phyloP scores from a whole-genome alignment of 345 rosid species.

The Abelmoschus esculentus region DNA sequence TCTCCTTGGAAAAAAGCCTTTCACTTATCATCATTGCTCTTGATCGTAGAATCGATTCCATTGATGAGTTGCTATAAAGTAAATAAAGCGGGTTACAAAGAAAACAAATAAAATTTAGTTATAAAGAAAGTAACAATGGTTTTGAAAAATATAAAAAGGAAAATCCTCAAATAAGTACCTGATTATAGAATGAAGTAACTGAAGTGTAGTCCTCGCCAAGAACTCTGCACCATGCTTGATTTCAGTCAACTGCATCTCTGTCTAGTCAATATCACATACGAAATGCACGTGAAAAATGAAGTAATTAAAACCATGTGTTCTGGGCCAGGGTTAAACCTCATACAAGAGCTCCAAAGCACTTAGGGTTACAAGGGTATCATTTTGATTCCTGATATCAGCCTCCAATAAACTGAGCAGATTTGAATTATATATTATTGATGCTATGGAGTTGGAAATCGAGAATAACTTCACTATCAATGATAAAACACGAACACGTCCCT shows the following conservation, averaged over 20 bases:
- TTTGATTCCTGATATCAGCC: conserved; percentile 52
- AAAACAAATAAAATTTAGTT: not conserved
- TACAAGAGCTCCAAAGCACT: conserved; percentile 74
- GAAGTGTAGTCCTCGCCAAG: conserved; percentile 61
- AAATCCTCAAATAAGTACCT: conserved; percentile 35
- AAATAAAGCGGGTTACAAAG: not conserved
- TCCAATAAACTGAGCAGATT: conserved; percentile 68
- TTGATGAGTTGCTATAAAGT: conserved; percentile 40
- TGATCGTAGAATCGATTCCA: conserved; percentile 49
- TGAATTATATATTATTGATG: conserved; percentile 50
- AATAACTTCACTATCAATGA: conserved; percentile 87
- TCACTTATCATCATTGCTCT: conserved; percentile 83
- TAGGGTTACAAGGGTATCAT: conserved; percentile 57
- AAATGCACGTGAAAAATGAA: not conserved
- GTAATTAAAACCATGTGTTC: not conserved
- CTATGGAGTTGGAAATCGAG: conserved; percentile 60
- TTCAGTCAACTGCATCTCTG: conserved; percentile 53
- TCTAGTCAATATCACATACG: conserved; percentile 7
- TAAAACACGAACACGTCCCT: conserved; percentile 76
- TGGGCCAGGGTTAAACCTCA: conserved; percentile 44
- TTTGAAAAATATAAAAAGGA: not conserved
- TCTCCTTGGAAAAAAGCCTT: conserved; percentile 66
- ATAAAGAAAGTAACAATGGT: not conserved
- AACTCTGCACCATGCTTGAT: conserved; percentile 66
- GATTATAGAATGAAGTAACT: conserved; percentile 54